Conservation (phyloP, 805 yeast genomes). For the Debaryomyces hansenii region DNA sequence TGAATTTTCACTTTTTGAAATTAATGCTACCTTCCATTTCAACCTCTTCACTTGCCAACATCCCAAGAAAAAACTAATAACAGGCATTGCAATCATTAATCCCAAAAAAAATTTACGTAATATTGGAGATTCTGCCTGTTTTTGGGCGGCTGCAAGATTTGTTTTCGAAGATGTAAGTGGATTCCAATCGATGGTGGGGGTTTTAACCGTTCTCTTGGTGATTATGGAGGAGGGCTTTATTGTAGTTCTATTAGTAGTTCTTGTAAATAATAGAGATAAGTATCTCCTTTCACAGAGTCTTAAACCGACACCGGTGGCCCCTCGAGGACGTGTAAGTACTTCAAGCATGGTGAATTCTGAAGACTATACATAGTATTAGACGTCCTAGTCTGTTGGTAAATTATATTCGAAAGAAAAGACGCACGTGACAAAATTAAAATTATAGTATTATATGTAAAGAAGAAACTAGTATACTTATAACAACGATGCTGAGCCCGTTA, state of each 20-base stretch:
- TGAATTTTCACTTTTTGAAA: constrained; percentile 80
- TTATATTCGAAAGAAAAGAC: too few species aligned
- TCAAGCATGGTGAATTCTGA: too few species aligned
- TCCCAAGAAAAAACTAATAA: constrained; percentile 81
- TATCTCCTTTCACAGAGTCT: not conserved
- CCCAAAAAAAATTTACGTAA: constrained; percentile 44
- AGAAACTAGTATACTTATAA: too few species aligned
- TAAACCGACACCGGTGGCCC: not conserved
- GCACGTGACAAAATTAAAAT: too few species aligned
- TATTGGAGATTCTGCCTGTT: constrained; percentile 35
- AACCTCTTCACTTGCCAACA: constrained; percentile 90
- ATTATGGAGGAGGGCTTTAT: not conserved
- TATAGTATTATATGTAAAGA: too few species aligned
- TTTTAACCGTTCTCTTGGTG: constrained; percentile 39
- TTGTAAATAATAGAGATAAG: constrained; percentile 1
- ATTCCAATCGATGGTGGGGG: constrained; percentile 82
- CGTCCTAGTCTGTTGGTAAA: too few species aligned
- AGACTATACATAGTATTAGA: too few species aligned
- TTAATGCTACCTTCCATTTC: constrained; percentile 83
- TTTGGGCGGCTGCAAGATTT: constrained; percentile 37
- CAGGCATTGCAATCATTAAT: constrained; percentile 72
- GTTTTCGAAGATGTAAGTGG: constrained; percentile 58
- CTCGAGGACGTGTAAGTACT: not conserved
- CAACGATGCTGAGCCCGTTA: not conserved
- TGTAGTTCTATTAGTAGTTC: not conserved